A percentile compares a stretch with the other conserved stretches of the same genome.
Conservation (phyloP, 176 grass and related monocot species). For the Aegilops sharonensis region DNA sequence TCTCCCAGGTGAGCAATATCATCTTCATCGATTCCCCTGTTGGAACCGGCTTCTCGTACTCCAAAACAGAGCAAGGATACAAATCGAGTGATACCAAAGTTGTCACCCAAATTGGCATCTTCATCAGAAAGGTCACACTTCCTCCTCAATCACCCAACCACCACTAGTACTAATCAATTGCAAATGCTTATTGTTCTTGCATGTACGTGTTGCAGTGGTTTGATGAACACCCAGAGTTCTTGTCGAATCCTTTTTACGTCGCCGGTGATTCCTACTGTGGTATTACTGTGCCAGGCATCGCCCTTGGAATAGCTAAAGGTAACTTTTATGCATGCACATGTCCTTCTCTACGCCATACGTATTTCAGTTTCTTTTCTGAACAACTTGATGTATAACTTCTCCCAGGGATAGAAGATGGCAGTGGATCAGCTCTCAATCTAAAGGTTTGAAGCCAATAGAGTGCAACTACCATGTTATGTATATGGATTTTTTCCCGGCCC, state of each 20-base stretch:
- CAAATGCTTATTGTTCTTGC: background rate
- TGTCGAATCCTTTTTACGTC: conserved; percentile 65
- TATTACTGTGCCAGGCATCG: conserved; percentile 40
- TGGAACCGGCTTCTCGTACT: conserved; percentile 74
- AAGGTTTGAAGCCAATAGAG: background rate
- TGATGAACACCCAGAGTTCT: conserved; percentile 43
- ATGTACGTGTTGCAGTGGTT: conserved; percentile 46
- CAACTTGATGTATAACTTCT: background rate
- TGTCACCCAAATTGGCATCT: conserved; percentile 35
- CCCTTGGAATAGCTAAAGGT: conserved; percentile 42
- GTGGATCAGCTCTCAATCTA: background rate
- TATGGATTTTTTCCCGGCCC: background rate
- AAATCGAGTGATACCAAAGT: conserved; percentile 39
- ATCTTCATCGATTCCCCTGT: conserved; percentile 73
- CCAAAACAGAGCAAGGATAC: conserved; percentile 20
- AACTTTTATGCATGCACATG: background rate
- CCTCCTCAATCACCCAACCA: background rate
- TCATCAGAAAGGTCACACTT: conserved; percentile 58
- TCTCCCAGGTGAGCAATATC: conserved; percentile 47
- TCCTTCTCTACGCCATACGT: background rate
- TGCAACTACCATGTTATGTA: background rate
- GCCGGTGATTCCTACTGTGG: conserved; percentile 70
- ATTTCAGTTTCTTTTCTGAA: conserved; percentile 8
- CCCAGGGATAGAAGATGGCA: background rate
- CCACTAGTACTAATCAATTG: background rate